Evolutionary conservation across 306 rosid species (phyloP).

Genomic region (Acacia crassicarpa): DNA sequence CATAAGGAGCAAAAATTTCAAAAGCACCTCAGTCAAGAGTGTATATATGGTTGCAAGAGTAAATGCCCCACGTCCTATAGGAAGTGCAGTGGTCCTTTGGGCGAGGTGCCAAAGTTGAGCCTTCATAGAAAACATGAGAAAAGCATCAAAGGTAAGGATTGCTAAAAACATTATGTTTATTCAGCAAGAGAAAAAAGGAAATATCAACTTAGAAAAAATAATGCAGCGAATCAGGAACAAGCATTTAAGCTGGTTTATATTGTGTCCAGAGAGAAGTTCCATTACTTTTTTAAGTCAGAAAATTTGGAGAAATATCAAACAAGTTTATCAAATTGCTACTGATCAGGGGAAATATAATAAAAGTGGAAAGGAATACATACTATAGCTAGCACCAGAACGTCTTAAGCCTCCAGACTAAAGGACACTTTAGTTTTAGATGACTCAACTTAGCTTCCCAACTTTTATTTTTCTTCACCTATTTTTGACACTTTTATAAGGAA

Average conservation of each 20-base stretch:
- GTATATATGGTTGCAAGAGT: conserved; percentile 95
- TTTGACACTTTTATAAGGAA: too few species aligned
- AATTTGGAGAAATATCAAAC: not conserved
- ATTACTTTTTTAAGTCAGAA: not conserved
- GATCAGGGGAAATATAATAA: not conserved
- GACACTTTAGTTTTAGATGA: not conserved
- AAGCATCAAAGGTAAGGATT: conserved; percentile 23
- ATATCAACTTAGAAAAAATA: conserved; percentile 10
- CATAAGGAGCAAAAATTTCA: conserved; percentile 4
- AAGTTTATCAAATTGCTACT: not conserved
- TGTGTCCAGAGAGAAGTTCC: not conserved
- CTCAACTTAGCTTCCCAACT: too few species aligned
- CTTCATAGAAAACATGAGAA: conserved; percentile 45
- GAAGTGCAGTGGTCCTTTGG: conserved; percentile 93
- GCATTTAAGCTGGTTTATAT: not conserved
- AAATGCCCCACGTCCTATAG: conserved; percentile 97
- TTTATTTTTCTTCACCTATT: too few species aligned
- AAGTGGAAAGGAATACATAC: not conserved
- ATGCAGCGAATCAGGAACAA: conserved; percentile 23
- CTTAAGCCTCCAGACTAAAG: not conserved
- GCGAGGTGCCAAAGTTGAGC: conserved; percentile 97
- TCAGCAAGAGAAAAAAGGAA: conserved; percentile 23
- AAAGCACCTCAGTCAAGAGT: conserved; percentile 87
- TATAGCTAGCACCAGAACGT: not conserved
- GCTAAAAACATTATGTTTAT: not conserved